A percentile compares a stretch with the other conserved stretches of the same genome.
Conservation (phyloP, 805 yeast genomes). For the Candida rishiriensis region DNA sequence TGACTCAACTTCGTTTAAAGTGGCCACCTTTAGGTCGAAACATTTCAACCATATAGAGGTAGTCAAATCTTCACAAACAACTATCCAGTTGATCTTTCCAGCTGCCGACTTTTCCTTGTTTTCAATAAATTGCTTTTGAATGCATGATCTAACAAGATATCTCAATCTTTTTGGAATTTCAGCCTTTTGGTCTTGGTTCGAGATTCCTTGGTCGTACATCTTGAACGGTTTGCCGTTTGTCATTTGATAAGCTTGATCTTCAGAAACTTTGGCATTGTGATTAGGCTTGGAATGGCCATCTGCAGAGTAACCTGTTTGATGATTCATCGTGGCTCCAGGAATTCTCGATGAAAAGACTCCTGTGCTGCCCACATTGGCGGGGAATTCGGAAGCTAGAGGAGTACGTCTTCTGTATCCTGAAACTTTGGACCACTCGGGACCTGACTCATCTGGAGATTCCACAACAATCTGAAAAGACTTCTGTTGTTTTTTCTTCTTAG, state of each 20-base stretch:
- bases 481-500: neutral
- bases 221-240: slow-evolving; percentile 3
- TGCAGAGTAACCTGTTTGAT: neutral
- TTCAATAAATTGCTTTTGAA: slow-evolving; percentile 47
- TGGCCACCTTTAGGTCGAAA: slow-evolving; percentile 48
- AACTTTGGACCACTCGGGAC: slow-evolving; percentile 49
- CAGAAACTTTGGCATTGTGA: slow-evolving; percentile 5
- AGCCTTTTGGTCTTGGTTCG: slow-evolving; percentile 26
- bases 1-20: slow-evolving; percentile 47
- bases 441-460: slow-evolving; percentile 40
- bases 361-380: slow-evolving; percentile 12
- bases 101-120: slow-evolving; percentile 18
- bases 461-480: slow-evolving; percentile 26
- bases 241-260: slow-evolving; percentile 6
- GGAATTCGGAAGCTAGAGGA: slow-evolving; percentile 38
- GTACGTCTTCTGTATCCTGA: slow-evolving; percentile 38
- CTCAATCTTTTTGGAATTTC: slow-evolving; percentile 50
- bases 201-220: neutral
- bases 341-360: slow-evolving; percentile 11
- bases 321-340: neutral
- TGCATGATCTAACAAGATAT: slow-evolving; percentile 52
- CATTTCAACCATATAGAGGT: slow-evolving; percentile 51
- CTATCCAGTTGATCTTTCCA: slow-evolving; percentile 40
- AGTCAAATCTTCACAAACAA: slow-evolving; percentile 58
- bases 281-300: neutral